These are phyloP conservation scores for Irineochytrium annulatum DNA, from an alignment of 192 early-diverging fungal genomes.

Conservation along the genomic window DNA sequence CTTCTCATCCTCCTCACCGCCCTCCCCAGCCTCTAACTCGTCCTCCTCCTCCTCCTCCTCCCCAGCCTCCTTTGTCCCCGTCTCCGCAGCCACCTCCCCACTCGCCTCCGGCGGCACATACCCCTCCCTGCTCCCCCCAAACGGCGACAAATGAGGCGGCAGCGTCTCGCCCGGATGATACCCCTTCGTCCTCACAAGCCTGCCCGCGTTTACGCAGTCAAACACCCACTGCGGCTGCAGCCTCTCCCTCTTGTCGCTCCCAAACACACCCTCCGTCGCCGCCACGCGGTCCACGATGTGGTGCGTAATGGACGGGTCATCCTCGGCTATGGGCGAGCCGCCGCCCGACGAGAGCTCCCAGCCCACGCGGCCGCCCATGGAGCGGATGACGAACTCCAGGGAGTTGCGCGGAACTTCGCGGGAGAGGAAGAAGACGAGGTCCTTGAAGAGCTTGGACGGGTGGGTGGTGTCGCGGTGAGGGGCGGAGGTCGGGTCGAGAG, in stretches of 20 bases:
- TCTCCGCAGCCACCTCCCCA: conserved; percentile 7
- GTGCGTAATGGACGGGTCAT: conserved; percentile 82
- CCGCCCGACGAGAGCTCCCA: conserved; percentile 78
- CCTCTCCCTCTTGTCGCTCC: conserved; percentile 55
- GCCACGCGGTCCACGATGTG: conserved; percentile 77
- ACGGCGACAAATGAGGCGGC: conserved; percentile 92
- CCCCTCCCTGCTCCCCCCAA: conserved; percentile 77
- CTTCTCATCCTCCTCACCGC: conserved; percentile 59
- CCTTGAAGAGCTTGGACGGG: conserved; percentile 57
- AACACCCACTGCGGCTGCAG: conserved; percentile 99
- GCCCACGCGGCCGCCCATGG: conserved; percentile 85
- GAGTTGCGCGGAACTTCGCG: conserved; percentile 93
- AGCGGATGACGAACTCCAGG: conserved; percentile 84
- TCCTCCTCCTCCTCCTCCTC: conserved; percentile 44
- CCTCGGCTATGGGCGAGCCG: conserved; percentile 74
- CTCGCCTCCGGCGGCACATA: conserved; percentile 66
- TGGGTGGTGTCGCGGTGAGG: conserved; percentile 5
- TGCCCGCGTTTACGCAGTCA: conserved; percentile 85
- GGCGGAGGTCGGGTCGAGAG: neutral
- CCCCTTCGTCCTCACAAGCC: conserved; percentile 53
- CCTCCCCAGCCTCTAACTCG: conserved; percentile 58
- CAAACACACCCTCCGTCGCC: neutral
- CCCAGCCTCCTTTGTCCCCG: conserved; percentile 16
- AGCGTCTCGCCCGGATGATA: conserved; percentile 80
- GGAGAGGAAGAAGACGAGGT: conserved; percentile 76